Percentiles rank a stretch among this genome's conserved stretches.
Evolutionary conservation across 2,329 filamentous ascomycete genomes (phyloP).

Genomic region (Paraphaeosphaeria minitans): DNA sequence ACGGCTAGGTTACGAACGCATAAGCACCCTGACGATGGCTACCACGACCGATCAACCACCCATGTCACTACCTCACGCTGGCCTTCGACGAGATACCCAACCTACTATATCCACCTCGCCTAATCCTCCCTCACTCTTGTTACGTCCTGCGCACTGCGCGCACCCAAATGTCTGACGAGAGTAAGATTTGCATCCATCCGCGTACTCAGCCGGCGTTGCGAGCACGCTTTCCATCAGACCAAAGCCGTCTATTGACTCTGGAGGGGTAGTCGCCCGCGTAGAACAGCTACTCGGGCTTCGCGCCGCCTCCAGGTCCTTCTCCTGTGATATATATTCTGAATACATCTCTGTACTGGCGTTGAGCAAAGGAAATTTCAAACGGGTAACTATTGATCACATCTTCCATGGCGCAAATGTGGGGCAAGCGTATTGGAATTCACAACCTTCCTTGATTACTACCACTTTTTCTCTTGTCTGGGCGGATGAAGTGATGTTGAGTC

Average conservation of each 20-base stretch:
- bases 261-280: slow-evolving; percentile 1
- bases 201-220: slow-evolving; percentile 28
- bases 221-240: slow-evolving; percentile 14
- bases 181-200: slow-evolving; percentile 29
- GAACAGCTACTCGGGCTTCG: slow-evolving; percentile 4
- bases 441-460: slow-evolving; percentile 18
- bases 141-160: slow-evolving; percentile 26
- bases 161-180: slow-evolving; percentile 37
- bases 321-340: slow-evolving; percentile 27
- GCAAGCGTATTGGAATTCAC: slow-evolving; percentile 17
- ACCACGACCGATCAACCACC: slow-evolving; percentile 9
- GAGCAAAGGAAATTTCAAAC: slow-evolving; percentile 10
- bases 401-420: slow-evolving; percentile 12
- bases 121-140: slow-evolving; percentile 30
- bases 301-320: slow-evolving; percentile 12
- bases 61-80: slow-evolving; percentile 11
- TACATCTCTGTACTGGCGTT: slow-evolving; percentile 17
- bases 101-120: slow-evolving; percentile 13
- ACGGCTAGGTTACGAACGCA: slow-evolving; percentile 44
- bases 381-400: slow-evolving; percentile 20
- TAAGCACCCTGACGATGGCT: slow-evolving; percentile 28
- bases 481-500: slow-evolving; percentile 6
- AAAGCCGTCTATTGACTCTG: slow-evolving; percentile 17
- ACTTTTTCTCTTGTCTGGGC: slow-evolving; percentile 15
- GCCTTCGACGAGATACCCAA: slow-evolving; percentile 18